Evolutionary conservation across 257 asterid species (phyloP).

Genomic region (Solanum habrochaites): DNA sequence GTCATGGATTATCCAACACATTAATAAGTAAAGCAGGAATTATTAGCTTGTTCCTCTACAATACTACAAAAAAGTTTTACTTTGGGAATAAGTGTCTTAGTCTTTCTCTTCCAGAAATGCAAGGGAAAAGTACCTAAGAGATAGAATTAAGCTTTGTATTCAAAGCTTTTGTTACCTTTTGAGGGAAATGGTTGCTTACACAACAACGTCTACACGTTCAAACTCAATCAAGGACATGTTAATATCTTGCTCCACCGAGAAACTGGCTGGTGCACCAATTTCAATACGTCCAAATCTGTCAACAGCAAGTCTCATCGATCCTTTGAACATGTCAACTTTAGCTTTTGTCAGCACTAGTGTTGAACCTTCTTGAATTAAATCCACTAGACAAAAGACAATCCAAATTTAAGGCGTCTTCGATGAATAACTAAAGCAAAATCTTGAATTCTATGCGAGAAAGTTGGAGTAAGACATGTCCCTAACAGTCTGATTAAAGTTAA

Average conservation of each 20-base stretch:
- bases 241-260: slow-evolving; percentile 44
- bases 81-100: neutral
- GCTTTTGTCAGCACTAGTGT: slow-evolving; percentile 57
- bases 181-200: slow-evolving; percentile 7
- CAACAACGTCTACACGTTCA: slow-evolving; percentile 59
- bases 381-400: slow-evolving; percentile 29
- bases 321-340: slow-evolving; percentile 71
- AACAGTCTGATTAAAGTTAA: neutral
- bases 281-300: slow-evolving; percentile 58
- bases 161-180: neutral
- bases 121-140: neutral
- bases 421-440: neutral
- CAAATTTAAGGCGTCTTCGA: neutral
- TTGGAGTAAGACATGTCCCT: neutral
- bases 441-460: neutral
- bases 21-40: neutral
- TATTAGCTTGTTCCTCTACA: neutral
- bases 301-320: slow-evolving; percentile 76
- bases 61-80: neutral
- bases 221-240: slow-evolving; percentile 69
- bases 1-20: neutral
- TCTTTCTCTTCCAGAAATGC: neutral
- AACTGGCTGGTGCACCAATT: slow-evolving; percentile 37
- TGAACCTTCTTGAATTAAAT: slow-evolving; percentile 52
- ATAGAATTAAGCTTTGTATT: neutral